Evolutionary conservation across 31 red algal species (phyloP), one percentile per base, ranked within the genome.

Genomic region (Bonnemaisonia californica): DNA sequence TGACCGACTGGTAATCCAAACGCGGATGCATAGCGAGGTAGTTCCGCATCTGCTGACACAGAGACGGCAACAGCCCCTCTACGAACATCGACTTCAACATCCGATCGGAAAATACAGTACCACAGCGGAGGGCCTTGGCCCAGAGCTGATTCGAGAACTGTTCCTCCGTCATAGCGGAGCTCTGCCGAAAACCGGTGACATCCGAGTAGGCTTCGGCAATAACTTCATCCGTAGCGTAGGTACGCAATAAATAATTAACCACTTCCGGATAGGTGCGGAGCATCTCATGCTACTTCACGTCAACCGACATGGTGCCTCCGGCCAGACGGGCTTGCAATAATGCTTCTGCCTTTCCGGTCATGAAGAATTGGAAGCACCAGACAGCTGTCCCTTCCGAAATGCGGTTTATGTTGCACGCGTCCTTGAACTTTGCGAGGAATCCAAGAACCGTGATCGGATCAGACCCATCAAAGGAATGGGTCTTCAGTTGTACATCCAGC

Each of bases 371-470:
- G 57, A 61, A 29, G 57, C 57, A 61, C 57, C 57, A 61, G 8
- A 61, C 16, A 29, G 57, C 57, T 5, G 57, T 18, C 26, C 31
- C 57, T 18, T 61, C 57, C 5, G 5, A 61, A 61, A 61, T 29
- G 8, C 57, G 0, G 57, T 61, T 61, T 8, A 23, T 61, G 31
- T 61, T 29, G 57, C 57, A 61, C 57, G 57, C 57, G 57, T 61
- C 0, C 26, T 29, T 23, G 57, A 61, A 61, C 26, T 29, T 23
- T 29, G 57, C 26, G 31, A 61, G 57, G 16, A 18, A 61, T 23
- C 31, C 31, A 7, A 61, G 16, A 23, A 61, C 57, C 57, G 57
- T 29, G 16, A 61, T 61, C 0, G 57, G 57, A 18, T 0, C 57
- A 23, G 26, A 23, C 31, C 57, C 57, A 18, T 29, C 31, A 29